Evolutionary conservation across 129 eudicot genomes (phyloP).

Genomic region (Lactuca sativa): DNA sequence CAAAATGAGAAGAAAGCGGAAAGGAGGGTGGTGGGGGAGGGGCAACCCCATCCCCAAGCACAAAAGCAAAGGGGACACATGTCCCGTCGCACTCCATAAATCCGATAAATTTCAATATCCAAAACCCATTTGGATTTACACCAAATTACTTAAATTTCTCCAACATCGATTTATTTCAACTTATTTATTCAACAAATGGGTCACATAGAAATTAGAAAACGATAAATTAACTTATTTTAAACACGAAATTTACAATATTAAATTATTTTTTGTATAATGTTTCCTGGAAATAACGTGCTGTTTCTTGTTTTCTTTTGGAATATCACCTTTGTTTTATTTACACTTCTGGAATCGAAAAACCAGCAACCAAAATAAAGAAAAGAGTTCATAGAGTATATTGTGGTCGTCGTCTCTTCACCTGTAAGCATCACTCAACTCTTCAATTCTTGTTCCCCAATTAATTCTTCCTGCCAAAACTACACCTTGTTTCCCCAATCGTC

Average conservation of each 20-base stretch:
- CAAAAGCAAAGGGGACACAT: slow-evolving; percentile 30
- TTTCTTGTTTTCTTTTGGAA: slow-evolving; percentile 11
- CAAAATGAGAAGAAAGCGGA: slow-evolving; percentile 11
- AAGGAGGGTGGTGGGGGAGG: not conserved
- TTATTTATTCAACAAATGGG: no score
- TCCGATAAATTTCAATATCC: slow-evolving; percentile 19
- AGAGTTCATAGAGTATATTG: slow-evolving; percentile 15
- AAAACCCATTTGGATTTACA: slow-evolving; percentile 26
- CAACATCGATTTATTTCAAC: not conserved
- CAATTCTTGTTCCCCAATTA: not conserved
- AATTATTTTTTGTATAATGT: not conserved
- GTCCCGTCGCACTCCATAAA: slow-evolving; percentile 35
- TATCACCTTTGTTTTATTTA: slow-evolving; percentile 20
- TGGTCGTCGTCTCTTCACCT: slow-evolving; percentile 35
- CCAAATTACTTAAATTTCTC: slow-evolving; percentile 9
- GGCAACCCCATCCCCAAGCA: slow-evolving; percentile 6
- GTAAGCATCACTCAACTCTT: slow-evolving; percentile 17
- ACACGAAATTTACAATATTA: no score
- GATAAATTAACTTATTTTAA: not conserved
- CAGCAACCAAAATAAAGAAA: not conserved
- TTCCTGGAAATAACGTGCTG: slow-evolving; percentile 2
- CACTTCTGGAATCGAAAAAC: slow-evolving; percentile 24
- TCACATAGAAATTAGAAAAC: not conserved
- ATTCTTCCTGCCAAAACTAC: slow-evolving; percentile 9
- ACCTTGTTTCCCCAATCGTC: slow-evolving; percentile 8